Base-by-base conservation (phyloP, 345 rosid species). In the Citrus cavaleriei region DNA sequence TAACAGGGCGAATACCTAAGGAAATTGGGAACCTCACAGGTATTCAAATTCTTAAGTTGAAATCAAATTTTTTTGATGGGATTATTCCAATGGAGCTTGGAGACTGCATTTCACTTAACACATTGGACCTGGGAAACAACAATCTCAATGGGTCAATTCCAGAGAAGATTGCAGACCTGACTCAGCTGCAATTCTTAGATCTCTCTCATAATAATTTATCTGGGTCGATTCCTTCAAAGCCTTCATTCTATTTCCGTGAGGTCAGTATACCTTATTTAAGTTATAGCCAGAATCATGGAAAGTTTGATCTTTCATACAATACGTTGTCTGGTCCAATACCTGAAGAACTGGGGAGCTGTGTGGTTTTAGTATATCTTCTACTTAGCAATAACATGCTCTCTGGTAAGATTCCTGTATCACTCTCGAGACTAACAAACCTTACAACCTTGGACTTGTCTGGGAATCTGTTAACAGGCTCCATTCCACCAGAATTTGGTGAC, bases 251-350 rank as follows among this genome's bases (percentile, higher is more conserved):
- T 40, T 96, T 96, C 76, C 91, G 77, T 59, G 87, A 90, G 79
- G 79, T 64, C 1, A 86, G 80, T 38, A 87, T 96, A 72, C 99
- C 97, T 67, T 0, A 40, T 40, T 40, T 81, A 67, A 93, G 91
- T 87, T 94, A 89, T 72, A 61, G 89, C 84, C 98, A 94, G 85
- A 97, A 96, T 85, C 97, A 82, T 70, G 98, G 99, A 38, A 80
- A 87, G 12, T 90, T 85, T 65, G 98, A 83, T 88, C 87, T 91
- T 76, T 94, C 90, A 6, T 68, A 93, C 61, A 96, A 96, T 74
- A 82, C 67, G 67, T 68, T 96, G 84, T 85, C 93, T 6, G 97
- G 99, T 64, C 28, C 85, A 2, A 82, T 96, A 70, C 98, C 99
- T 66, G 81, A 83, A 61, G 94, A 90, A 68, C 69, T 96, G 40